Evolutionary conservation across 371 early-diverging fungal species (phyloP).

Genomic region (Lichtheimia ornata): DNA sequence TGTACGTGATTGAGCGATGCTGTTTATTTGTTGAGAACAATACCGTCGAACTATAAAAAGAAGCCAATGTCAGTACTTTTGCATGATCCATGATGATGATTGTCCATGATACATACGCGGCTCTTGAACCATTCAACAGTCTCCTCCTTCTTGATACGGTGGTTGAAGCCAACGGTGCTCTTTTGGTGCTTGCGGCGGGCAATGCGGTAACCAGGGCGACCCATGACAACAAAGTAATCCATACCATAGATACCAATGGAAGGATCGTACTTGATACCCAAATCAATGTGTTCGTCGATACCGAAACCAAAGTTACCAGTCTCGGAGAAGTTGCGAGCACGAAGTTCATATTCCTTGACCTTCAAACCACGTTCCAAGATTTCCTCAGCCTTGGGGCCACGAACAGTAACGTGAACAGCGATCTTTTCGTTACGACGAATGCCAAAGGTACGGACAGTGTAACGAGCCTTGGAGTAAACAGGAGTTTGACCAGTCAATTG

Average conservation of each 20-base stretch:
- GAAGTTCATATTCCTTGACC: constrained; percentile 99
- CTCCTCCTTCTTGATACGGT: constrained; percentile 92
- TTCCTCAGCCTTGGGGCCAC: constrained; percentile 86
- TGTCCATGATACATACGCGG: constrained; percentile 47
- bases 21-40: constrained; percentile 81
- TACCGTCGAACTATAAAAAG: constrained; percentile 76
- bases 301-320: constrained; percentile 99
- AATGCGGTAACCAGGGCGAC: constrained; percentile 97
- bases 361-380: constrained; percentile 99
- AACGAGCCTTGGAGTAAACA: constrained; percentile 99
- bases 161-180: constrained; percentile 89
- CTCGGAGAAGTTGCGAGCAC: constrained; percentile 92
- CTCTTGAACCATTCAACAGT: constrained; percentile 87
- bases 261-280: constrained; percentile 99
- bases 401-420: constrained; percentile 98
- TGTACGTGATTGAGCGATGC: too few relatives aligned
- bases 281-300: constrained; percentile 99
- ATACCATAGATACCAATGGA: constrained; percentile 98
- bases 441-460: constrained; percentile 99
- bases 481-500: constrained; percentile 99
- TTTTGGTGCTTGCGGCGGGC: constrained; percentile 93
- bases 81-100: background rate
- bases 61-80: constrained; percentile 6
- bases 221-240: constrained; percentile 99
- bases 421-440: constrained; percentile 99